Evolutionary conservation across 1,284 basidiomycete species (phyloP).

Genomic region (Austropuccinia psidii): DNA sequence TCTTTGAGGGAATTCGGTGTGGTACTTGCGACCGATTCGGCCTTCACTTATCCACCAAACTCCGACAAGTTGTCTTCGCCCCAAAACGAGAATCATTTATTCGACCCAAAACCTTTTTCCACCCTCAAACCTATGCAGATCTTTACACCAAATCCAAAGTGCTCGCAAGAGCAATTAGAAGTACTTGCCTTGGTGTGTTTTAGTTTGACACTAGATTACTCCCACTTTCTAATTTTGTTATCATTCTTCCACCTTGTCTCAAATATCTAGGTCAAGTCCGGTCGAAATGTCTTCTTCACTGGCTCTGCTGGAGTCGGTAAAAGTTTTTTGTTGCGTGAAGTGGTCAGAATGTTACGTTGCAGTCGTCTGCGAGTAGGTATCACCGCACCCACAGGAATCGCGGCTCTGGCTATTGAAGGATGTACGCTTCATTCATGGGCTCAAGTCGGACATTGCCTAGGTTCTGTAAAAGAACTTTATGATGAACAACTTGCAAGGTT

Average conservation of each 20-base stretch:
- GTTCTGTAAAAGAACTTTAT: constrained; percentile 21
- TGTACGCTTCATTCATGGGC: constrained; percentile 33
- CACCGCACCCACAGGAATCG: constrained; percentile 33
- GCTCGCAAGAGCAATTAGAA: constrained; percentile 24
- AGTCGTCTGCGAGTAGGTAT: neutral
- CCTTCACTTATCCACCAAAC: neutral
- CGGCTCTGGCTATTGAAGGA: constrained; percentile 21
- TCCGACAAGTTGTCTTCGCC: neutral
- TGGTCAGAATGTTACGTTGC: constrained; percentile 22
- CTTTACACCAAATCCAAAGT: constrained; percentile 27
- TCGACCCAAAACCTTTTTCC: neutral
- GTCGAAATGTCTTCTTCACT: constrained; percentile 34
- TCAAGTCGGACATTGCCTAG: constrained; percentile 20
- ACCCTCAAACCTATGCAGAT: neutral
- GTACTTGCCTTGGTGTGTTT: constrained; percentile 21
- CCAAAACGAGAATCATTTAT: neutral
- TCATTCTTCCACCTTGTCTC: neutral
- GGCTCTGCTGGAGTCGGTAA: constrained; percentile 33
- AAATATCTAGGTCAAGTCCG: constrained; percentile 13
- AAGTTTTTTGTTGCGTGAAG: constrained; percentile 31
- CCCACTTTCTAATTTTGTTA: neutral
- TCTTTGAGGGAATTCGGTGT: constrained; percentile 22
- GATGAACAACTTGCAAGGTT: neutral
- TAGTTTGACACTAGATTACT: neutral
- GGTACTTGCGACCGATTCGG: neutral